Evolutionary conservation across 257 asterid genomes (phyloP).

Genomic region (Solanum paucissectum): DNA sequence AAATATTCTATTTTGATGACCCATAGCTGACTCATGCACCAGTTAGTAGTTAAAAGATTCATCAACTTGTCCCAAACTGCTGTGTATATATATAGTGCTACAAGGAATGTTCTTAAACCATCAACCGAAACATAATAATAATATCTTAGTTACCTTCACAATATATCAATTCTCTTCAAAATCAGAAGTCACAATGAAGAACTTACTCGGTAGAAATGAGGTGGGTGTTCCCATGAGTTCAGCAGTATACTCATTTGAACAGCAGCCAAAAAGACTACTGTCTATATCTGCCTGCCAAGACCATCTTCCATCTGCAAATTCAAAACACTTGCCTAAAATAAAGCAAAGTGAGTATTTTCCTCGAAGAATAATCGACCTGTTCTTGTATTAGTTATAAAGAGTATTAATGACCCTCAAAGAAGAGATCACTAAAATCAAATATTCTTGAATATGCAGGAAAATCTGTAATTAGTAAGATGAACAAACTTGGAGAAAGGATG

Average conservation of each 20-base stretch:
- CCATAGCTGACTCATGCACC: background rate
- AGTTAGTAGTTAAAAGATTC: background rate
- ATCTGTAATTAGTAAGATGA: conserved; percentile 20
- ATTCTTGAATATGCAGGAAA: background rate
- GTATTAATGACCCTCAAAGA: background rate
- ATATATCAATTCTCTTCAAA: background rate
- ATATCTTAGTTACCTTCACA: background rate
- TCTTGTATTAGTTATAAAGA: background rate
- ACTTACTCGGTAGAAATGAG: background rate
- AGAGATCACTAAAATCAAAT: background rate
- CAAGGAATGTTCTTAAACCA: background rate
- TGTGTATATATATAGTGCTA: background rate
- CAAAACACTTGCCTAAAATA: background rate
- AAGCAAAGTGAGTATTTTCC: background rate
- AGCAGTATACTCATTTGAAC: background rate
- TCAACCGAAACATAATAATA: background rate
- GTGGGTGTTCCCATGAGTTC: background rate
- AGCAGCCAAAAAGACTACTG: background rate
- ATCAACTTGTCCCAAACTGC: too few relatives aligned
- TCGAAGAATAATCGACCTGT: background rate
- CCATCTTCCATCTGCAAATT: background rate
- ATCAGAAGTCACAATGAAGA: background rate
- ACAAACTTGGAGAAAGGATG: conserved; percentile 23
- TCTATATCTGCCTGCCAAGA: background rate
- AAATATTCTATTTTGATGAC: background rate